These are phyloP conservation scores for Fistulinella staudtii DNA, from an alignment of 1,284 basidiomycete species.

Conservation along the genomic window DNA sequence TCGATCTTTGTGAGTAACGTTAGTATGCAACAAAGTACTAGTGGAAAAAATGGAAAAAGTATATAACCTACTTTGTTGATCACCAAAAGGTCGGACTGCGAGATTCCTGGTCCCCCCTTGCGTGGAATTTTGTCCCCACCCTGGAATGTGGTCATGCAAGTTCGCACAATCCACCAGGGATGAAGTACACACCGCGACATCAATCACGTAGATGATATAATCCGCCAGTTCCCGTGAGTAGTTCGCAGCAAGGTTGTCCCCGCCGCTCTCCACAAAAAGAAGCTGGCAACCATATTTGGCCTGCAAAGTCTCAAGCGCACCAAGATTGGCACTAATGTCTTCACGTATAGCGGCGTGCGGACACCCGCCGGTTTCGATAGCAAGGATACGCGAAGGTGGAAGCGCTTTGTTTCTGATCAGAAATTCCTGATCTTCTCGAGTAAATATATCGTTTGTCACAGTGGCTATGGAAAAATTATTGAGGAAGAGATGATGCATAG, in stretches of 20 bases:
- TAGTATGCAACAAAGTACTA: no score
- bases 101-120: conserved; percentile 97
- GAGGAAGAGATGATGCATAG: conserved; percentile 4
- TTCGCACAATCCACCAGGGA: conserved; percentile 8
- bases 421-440: conserved; percentile 96
- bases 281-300: conserved; percentile 83
- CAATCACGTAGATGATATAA: conserved; percentile 95
- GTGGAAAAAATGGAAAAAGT: neutral
- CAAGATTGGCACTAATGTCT: conserved; percentile 96
- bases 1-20: conserved; percentile 63
- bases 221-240: conserved; percentile 96
- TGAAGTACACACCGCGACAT: conserved; percentile 58
- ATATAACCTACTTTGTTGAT: conserved; percentile 81
- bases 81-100: conserved; percentile 90
- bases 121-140: conserved; percentile 98
- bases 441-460: conserved; percentile 97
- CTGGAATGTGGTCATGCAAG: conserved; percentile 30
- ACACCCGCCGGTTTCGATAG: conserved; percentile 96
- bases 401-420: conserved; percentile 90
- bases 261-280: conserved; percentile 92
- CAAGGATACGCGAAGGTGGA: conserved; percentile 81
- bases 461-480: conserved; percentile 56
- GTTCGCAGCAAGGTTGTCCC: conserved; percentile 94
- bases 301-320: conserved; percentile 92
- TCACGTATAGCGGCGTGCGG: conserved; percentile 96